A percentile compares a stretch with the other conserved stretches of the same genome.
Evolutionary conservation across 331 rosid genomes (phyloP).

Genomic region (Arachis monticola): DNA sequence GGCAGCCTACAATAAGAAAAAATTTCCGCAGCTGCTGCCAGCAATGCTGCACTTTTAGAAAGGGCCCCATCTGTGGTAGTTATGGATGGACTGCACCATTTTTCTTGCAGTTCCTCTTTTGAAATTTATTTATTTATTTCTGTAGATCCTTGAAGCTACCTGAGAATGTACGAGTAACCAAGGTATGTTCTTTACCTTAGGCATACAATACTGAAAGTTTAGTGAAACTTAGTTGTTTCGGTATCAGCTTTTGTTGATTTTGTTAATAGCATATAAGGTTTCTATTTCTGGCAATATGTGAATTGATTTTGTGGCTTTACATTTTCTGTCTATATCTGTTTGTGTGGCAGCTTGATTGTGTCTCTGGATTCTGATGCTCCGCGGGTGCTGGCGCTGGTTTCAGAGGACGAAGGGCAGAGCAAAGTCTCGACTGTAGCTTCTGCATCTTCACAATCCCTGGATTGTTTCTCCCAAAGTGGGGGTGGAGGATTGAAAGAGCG

Average conservation of each 20-base stretch:
- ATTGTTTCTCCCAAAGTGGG: slow-evolving; percentile 60
- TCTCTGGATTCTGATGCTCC: slow-evolving; percentile 56
- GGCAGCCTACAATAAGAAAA: too few species aligned
- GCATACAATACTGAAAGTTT: too few species aligned
- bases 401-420: slow-evolving; percentile 71
- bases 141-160: too few species aligned
- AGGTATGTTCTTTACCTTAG: too few species aligned
- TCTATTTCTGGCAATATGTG: slow-evolving; percentile 20
- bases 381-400: slow-evolving; percentile 48
- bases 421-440: slow-evolving; percentile 52
- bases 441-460: slow-evolving; percentile 56
- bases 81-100: too few species aligned
- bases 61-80: too few species aligned
- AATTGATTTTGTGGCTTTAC: slow-evolving; percentile 5
- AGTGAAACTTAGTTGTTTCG: too few species aligned
- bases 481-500: slow-evolving; percentile 70
- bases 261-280: not conserved
- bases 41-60: too few species aligned
- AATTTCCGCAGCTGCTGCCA: too few species aligned
- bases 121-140: too few species aligned
- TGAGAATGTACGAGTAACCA: too few species aligned
- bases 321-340: not conserved
- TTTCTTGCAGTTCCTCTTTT: too few species aligned
- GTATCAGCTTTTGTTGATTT: not conserved
- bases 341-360: slow-evolving; percentile 33